These are phyloP conservation scores for Xanthoceras sorbifolium DNA, from an alignment of 345 rosid genomes.

Conservation along the genomic window DNA sequence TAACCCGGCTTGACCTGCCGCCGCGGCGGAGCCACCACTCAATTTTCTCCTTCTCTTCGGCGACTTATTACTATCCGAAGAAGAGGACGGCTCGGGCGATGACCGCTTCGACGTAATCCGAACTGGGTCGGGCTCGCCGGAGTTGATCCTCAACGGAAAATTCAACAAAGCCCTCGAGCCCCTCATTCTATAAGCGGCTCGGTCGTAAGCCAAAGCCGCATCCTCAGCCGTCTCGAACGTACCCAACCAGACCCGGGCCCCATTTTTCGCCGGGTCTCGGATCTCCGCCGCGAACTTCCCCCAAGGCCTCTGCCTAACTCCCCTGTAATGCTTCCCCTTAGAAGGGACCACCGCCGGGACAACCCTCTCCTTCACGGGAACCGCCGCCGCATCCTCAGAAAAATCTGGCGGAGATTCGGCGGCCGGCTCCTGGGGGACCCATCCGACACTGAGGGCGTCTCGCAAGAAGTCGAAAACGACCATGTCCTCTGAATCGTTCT, in stretches of 20 bases:
- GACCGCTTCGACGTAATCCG: slow-evolving; percentile 82
- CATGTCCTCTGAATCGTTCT: slow-evolving; percentile 90
- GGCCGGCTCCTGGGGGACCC: slow-evolving; percentile 60
- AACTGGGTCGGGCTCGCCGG: slow-evolving; percentile 97
- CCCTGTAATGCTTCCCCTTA: slow-evolving; percentile 85
- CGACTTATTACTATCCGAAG: slow-evolving; percentile 44
- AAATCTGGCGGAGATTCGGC: neutral
- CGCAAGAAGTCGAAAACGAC: slow-evolving; percentile 65
- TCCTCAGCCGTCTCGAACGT: slow-evolving; percentile 98
- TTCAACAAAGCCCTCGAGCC: slow-evolving; percentile 92
- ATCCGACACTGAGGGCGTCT: slow-evolving; percentile 73
- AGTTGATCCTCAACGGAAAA: slow-evolving; percentile 85
- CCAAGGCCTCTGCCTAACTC: slow-evolving; percentile 99
- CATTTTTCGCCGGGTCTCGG: slow-evolving; percentile 95
- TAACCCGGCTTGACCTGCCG: slow-evolving; percentile 27
- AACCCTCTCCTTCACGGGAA: slow-evolving; percentile 17
- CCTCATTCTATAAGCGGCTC: slow-evolving; percentile 94
- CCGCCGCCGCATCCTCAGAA: slow-evolving; percentile 12
- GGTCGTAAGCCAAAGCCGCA: slow-evolving; percentile 94
- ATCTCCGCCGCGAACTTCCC: slow-evolving; percentile 99
- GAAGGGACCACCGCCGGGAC: slow-evolving; percentile 33
- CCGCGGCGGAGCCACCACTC: slow-evolving; percentile 15
- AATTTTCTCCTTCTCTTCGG: slow-evolving; percentile 65
- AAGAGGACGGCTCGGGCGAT: slow-evolving; percentile 51
- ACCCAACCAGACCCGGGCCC: slow-evolving; percentile 98